Evolutionary conservation across 768 basidiomycete genomes (phyloP).

Genomic region (Inosperma sp.): DNA sequence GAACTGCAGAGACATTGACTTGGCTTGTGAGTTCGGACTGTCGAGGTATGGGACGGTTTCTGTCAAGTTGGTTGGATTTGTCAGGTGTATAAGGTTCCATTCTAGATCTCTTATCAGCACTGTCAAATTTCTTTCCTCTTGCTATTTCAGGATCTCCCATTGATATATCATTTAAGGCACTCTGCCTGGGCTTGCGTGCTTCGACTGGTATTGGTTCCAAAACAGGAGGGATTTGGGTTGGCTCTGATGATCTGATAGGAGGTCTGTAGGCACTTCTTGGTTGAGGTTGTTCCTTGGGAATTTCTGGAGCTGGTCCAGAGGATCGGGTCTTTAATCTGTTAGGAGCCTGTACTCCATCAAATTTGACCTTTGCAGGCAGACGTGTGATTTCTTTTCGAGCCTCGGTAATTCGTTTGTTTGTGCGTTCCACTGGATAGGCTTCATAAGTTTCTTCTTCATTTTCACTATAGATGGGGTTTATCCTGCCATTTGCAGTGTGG

Average conservation of each 20-base stretch:
- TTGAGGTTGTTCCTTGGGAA: neutral
- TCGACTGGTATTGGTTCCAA: neutral
- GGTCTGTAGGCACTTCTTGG: neutral
- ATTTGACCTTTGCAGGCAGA: neutral
- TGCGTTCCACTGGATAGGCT: neutral
- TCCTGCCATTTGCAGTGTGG: neutral
- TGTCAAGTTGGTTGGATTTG: neutral
- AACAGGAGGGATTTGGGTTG: neutral
- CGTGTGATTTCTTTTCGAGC: neutral
- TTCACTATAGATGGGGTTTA: neutral
- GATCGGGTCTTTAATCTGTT: neutral
- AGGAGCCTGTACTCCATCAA: neutral
- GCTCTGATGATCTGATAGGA: neutral
- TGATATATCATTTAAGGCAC: neutral
- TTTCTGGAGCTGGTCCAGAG: neutral
- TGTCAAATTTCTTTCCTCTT: neutral
- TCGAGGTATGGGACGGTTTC: neutral
- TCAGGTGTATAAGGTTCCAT: neutral
- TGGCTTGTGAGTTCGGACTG: constrained; percentile 11
- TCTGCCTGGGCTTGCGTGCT: neutral
- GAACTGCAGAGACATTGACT: constrained; percentile 1
- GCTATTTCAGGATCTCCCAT: neutral
- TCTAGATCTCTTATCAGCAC: neutral
- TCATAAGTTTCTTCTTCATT: neutral
- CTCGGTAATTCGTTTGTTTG: neutral